A percentile compares a stretch with the other conserved stretches of the same genome.
Conservation (phyloP, 2,329 filamentous ascomycete genomes). For the Phyllosticta paracitricarpa region DNA sequence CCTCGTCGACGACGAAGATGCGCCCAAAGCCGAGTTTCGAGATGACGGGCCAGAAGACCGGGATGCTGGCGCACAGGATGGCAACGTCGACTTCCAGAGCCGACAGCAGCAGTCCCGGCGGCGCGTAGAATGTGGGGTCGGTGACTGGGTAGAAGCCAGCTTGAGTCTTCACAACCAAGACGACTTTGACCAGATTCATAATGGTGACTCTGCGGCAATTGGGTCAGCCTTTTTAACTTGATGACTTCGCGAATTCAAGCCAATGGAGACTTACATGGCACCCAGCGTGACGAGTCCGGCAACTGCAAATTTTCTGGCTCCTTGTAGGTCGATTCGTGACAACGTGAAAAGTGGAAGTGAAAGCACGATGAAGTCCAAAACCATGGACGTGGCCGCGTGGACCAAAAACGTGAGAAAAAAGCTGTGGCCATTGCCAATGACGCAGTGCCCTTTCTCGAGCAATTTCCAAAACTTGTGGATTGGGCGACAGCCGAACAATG, state of each 20-base stretch:
- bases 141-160: constrained; percentile 23
- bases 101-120: constrained; percentile 22
- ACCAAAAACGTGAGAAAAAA: constrained; percentile 22
- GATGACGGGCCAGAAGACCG: constrained; percentile 30
- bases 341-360: constrained; percentile 24
- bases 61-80: constrained; percentile 27
- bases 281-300: constrained; percentile 16
- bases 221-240: not conserved
- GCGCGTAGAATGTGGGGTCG: constrained; percentile 23
- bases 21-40: constrained; percentile 21
- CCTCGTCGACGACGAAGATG: constrained; percentile 30
- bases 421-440: constrained; percentile 18
- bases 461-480: constrained; percentile 23
- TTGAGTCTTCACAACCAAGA: constrained; percentile 19
- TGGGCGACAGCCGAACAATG: constrained; percentile 22
- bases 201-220: constrained; percentile 17
- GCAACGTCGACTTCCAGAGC: constrained; percentile 29
- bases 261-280: constrained; percentile 19
- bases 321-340: constrained; percentile 19
- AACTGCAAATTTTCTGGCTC: constrained; percentile 21
- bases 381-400: constrained; percentile 24
- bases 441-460: constrained; percentile 17
- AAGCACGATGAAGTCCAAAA: constrained; percentile 23
- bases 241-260: not conserved
- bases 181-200: constrained; percentile 22